Base-by-base conservation (phyloP, 177 flowering plant species). In the Tripterygium wilfordii region DNA sequence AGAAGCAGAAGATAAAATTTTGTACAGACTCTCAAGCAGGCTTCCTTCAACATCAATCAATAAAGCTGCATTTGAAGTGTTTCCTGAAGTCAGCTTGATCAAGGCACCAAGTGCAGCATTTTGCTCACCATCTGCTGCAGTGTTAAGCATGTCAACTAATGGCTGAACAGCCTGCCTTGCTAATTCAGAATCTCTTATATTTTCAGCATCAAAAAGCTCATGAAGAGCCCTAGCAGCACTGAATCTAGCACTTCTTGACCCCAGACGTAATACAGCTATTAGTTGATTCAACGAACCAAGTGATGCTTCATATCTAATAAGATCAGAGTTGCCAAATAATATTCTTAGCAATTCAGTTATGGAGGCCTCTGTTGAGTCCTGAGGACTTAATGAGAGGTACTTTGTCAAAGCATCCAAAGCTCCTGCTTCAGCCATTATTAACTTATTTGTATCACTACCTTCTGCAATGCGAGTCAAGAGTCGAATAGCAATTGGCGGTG, bases 361-460 rank as follows among this genome's bases (percentile, higher is more conserved):
- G 10, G 74, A 51, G 27, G 75, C 73, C 62, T 88, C 96, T 13
- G 78, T 72, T 25, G 78, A 68, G 60, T 85, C 94, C 60, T 79
- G 90, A 46, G 96, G 94, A 67, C 94, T 76, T 64, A 88, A 56
- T 42, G 94, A 88, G 19, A 88, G 65, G 67, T 88, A 88, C 42
- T 74, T 85, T 5, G 84, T 67, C 40, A 88, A 54, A 51, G 88
- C 88, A 73, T 88, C 96, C 48, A 88, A 49, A 46, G 76, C 96
- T 60, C 96, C 96, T 58, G 94, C 77, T 60, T 88, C 96, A 44
- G 90, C 94, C 82, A 85, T 80, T 14, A 72, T 51, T 48, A 78
- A 53, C 56, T 88, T 88, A 61, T 85, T 85, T 39, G 75, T 51
- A 56, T 88, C 94, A 74, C 67, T 80, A 48, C 76, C 94, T 55